These are phyloP conservation scores for Lentinus brumalis DNA, from an alignment of 768 basidiomycete genomes.

Conservation along the genomic window DNA sequence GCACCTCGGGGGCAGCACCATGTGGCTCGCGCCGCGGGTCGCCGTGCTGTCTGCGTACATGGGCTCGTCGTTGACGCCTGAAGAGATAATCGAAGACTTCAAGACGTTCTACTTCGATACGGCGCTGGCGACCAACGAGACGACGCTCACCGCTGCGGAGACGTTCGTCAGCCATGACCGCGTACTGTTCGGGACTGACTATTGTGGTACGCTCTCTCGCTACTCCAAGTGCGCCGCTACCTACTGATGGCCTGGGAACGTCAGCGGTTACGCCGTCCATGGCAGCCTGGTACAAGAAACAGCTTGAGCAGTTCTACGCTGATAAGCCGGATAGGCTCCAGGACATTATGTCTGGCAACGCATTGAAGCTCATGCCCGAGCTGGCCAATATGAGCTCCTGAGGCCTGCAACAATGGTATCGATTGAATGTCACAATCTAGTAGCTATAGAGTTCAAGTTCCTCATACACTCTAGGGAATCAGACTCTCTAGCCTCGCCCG, in stretches of 20 bases:
- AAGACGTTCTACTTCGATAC: slow-evolving; percentile 73
- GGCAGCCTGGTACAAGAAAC: slow-evolving; percentile 64
- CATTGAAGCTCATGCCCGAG: slow-evolving; percentile 9
- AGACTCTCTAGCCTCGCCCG: too few species aligned
- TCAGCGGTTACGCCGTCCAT: slow-evolving; percentile 58
- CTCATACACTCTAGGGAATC: not conserved
- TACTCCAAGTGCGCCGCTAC: not conserved
- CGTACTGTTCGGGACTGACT: slow-evolving; percentile 74
- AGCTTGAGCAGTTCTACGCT: slow-evolving; percentile 51
- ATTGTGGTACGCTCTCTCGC: slow-evolving; percentile 53
- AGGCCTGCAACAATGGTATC: too few species aligned
- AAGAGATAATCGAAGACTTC: slow-evolving; percentile 71
- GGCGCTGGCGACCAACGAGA: slow-evolving; percentile 60
- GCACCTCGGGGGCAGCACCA: slow-evolving; percentile 71
- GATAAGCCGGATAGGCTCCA: slow-evolving; percentile 26
- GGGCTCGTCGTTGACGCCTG: slow-evolving; percentile 61
- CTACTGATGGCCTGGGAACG: too few species aligned
- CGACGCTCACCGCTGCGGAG: slow-evolving; percentile 53
- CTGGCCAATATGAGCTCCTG: too few species aligned
- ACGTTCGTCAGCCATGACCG: slow-evolving; percentile 51
- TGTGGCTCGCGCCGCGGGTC: slow-evolving; percentile 65
- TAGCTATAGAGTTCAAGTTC: not conserved
- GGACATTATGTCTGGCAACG: slow-evolving; percentile 6
- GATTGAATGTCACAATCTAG: not conserved
- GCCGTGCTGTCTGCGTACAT: slow-evolving; percentile 67